Conservation (phyloP, 2,329 filamentous ascomycete genomes). For the Colletotrichum tamarilloi region DNA sequence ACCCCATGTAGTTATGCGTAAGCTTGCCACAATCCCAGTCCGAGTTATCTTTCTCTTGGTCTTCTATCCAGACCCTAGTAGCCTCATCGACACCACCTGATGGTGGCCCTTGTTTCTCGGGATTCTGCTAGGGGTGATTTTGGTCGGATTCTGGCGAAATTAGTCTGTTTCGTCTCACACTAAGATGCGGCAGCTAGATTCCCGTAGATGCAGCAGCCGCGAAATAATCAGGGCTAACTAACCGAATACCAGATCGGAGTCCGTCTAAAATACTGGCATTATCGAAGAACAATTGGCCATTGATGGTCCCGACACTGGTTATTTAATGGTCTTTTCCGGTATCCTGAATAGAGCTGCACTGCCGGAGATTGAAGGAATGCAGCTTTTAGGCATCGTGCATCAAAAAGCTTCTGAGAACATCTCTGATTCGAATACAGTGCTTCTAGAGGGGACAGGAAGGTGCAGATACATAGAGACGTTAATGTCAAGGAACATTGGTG, state of each 20-base stretch:
- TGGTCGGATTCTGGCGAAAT: neutral
- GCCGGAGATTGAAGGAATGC: neutral
- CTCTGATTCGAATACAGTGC: neutral
- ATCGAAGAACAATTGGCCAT: neutral
- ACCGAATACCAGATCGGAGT: too few species aligned
- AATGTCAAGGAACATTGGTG: neutral
- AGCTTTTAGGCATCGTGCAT: neutral
- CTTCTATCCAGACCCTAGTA: neutral
- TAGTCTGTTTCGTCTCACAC: neutral
- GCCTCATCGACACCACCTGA: too few species aligned
- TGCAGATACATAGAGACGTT: neutral
- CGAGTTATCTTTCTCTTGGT: neutral
- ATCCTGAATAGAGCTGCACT: neutral
- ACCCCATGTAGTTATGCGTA: slow-evolving; percentile 62
- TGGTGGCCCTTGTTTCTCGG: neutral
- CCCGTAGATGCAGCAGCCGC: neutral
- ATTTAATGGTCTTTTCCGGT: neutral
- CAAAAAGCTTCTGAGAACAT: neutral
- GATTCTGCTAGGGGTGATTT: neutral
- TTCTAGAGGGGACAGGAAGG: accelerated
- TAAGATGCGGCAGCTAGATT: neutral
- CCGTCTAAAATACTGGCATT: neutral
- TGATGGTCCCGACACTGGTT: neutral
- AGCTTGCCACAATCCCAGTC: slow-evolving; percentile 50
- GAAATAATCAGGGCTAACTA: neutral